These are phyloP conservation scores for Dipodascopsis tothii DNA, from an alignment of 805 yeast genomes.

Conservation along the genomic window DNA sequence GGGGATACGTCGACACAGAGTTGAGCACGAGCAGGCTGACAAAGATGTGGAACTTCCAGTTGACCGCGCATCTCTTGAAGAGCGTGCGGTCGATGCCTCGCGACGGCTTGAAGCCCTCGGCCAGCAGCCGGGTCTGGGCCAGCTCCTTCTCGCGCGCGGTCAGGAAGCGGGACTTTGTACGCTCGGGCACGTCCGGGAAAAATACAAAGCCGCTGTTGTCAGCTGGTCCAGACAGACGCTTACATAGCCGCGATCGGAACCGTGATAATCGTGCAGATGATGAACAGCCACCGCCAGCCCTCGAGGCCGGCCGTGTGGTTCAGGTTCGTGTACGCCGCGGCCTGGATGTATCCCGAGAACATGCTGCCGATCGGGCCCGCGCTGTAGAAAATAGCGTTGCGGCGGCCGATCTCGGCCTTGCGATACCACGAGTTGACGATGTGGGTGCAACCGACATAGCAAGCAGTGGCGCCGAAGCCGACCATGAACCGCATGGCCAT, in stretches of 20 bases:
- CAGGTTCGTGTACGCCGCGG: slow-evolving; percentile 43
- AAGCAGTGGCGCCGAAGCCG: slow-evolving; percentile 65
- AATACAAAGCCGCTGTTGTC: slow-evolving; percentile 42
- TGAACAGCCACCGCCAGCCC: slow-evolving; percentile 70
- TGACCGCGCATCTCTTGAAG: slow-evolving; percentile 40
- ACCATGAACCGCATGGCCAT: slow-evolving; percentile 59
- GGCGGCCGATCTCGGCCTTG: slow-evolving; percentile 49
- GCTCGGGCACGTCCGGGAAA: slow-evolving; percentile 61
- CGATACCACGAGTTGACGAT: slow-evolving; percentile 40
- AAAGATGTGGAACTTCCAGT: slow-evolving; percentile 40
- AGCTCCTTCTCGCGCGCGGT: slow-evolving; percentile 51
- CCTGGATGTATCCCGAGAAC: slow-evolving; percentile 56
- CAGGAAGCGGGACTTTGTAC: slow-evolving; percentile 47
- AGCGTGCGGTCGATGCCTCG: slow-evolving; percentile 30
- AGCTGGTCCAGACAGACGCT: too few species aligned
- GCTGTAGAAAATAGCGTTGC: slow-evolving; percentile 52
- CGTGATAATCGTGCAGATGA: slow-evolving; percentile 58
- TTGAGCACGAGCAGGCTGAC: slow-evolving; percentile 35
- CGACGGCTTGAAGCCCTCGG: slow-evolving; percentile 31
- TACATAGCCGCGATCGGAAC: slow-evolving; percentile 49
- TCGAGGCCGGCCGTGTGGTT: slow-evolving; percentile 46
- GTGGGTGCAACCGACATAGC: slow-evolving; percentile 41
- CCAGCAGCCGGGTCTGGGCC: slow-evolving; percentile 40
- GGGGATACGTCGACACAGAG: slow-evolving; percentile 24
- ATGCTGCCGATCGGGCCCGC: slow-evolving; percentile 59